Conservation (phyloP, 345 rosid genomes). For the Raphanus raphanistrum region DNA sequence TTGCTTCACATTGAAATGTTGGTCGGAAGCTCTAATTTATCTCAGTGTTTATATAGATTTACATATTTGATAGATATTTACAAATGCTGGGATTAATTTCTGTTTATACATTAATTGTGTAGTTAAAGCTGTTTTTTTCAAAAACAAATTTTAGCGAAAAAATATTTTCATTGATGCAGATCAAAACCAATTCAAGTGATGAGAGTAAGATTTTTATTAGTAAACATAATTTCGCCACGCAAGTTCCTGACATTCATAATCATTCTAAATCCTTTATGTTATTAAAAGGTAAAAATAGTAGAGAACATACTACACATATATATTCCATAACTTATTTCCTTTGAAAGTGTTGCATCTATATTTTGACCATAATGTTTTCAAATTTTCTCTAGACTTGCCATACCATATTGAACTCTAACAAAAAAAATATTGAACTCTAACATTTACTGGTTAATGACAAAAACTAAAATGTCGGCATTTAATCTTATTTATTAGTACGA, state of each 20-base stretch:
- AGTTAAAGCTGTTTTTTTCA: not conserved
- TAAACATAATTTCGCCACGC: not conserved
- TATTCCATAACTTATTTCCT: not conserved
- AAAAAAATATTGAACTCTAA: not conserved
- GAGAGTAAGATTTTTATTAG: not conserved
- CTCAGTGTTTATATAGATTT: too few species aligned
- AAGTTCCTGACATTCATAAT: not conserved
- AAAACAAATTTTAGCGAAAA: not conserved
- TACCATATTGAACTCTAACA: too few species aligned
- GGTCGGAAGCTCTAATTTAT: not conserved
- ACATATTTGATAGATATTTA: not conserved
- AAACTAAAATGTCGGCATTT: too few species aligned
- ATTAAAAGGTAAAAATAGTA: not conserved
- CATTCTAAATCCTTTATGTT: not conserved
- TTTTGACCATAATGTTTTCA: not conserved
- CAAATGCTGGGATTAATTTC: too few species aligned
- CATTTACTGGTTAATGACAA: not conserved
- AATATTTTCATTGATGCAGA: not conserved
- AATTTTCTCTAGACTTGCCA: not conserved
- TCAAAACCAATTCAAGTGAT: not conserved
- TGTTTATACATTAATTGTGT: not conserved
- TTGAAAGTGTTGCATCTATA: not conserved
- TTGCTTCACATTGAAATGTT: not conserved
- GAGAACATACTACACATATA: not conserved
- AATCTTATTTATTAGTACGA: not conserved